Base-by-base conservation (phyloP, 2,329 filamentous ascomycete genomes). In the Blastomyces gilchristii region DNA sequence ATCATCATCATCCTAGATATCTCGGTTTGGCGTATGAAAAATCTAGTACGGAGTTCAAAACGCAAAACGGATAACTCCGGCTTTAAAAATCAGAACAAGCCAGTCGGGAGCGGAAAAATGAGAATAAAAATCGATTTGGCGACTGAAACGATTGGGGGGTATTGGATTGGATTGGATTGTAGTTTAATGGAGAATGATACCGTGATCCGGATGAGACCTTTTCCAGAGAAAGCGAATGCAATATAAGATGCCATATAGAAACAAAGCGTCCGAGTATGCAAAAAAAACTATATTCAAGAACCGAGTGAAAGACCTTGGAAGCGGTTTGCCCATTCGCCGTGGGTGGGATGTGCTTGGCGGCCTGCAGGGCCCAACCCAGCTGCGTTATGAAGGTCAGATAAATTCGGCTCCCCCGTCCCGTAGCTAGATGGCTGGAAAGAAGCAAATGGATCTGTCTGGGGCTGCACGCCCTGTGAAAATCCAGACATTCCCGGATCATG, bases 301-400 rank as follows among this genome's bases (percentile, higher is more conserved):
- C 88, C 88, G 66, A 91, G 81, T 1, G 88, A 91, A 22, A 91
- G 77, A 11, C 87, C 84, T 72, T 91, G 87, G 72, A 90, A 90
- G 6, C 81, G 76, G 61, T 78, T 77, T 34, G 81, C 76, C 86
- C 87, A 89, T 59, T 88, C 86, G 58, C 80, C 74, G 18, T 70
- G 75, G 31, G 68, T 69, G 57, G 68, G 73, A 64, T 73, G 76
- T 60, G 68, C 69, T 63, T 72, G 73, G 66, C 68, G 71, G 67
- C 61, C 74, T 65, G 28, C 43, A 22, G 25, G 14, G 6, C 57
- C 41, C 28, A 59, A 16, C 76, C 70, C 65, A 75, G 76, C 65
- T 76, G 60, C 69, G 62, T 64, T 54, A 14, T 68, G 60, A 63
- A 74, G 76, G 49, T 76, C 74, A 31, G 66, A 61, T 62, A 73